Evolutionary conservation across 768 basidiomycete genomes (phyloP).

Genomic region (Pholiota conissans): DNA sequence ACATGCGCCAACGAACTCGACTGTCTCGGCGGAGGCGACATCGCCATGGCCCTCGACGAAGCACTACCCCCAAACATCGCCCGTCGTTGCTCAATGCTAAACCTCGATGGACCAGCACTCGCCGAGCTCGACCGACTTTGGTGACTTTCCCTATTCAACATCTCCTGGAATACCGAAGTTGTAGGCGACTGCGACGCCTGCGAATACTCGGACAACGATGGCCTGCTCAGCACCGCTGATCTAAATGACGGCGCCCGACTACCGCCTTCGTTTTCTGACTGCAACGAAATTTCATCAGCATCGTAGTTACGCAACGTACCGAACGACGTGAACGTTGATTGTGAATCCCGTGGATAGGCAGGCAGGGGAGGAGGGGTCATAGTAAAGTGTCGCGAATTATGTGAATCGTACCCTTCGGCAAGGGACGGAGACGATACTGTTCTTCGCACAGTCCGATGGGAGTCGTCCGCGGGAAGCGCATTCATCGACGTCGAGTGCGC

Average conservation of each 20-base stretch:
- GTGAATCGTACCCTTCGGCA: conserved; percentile 41
- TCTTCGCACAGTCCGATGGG: conserved; percentile 37
- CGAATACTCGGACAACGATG: conserved; percentile 67
- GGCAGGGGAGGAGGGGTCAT: conserved; percentile 50
- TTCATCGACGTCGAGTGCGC: conserved; percentile 7
- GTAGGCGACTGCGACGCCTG: conserved; percentile 65
- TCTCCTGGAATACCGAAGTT: conserved; percentile 78
- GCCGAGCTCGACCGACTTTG: conserved; percentile 23
- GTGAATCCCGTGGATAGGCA: conserved; percentile 27
- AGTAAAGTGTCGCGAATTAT: conserved; percentile 23
- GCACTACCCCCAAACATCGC: conserved; percentile 26
- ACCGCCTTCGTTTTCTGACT: conserved; percentile 31
- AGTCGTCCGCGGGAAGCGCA: conserved; percentile 12
- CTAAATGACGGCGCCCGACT: conserved; percentile 49
- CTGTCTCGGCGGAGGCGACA: conserved; percentile 62
- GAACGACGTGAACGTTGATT: conserved; percentile 30
- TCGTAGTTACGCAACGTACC: conserved; percentile 24
- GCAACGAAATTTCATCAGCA: conserved; percentile 29
- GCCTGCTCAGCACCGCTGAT: conserved; percentile 49
- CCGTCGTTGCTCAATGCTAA: conserved; percentile 24
- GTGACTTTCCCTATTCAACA: conserved; percentile 32
- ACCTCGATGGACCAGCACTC: conserved; percentile 22
- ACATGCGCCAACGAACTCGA: conserved; percentile 61
- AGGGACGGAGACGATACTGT: conserved; percentile 56
- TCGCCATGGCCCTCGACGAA: conserved; percentile 35